Evolutionary conservation across 768 basidiomycete genomes (phyloP).

Genomic region (Trametes villosa): DNA sequence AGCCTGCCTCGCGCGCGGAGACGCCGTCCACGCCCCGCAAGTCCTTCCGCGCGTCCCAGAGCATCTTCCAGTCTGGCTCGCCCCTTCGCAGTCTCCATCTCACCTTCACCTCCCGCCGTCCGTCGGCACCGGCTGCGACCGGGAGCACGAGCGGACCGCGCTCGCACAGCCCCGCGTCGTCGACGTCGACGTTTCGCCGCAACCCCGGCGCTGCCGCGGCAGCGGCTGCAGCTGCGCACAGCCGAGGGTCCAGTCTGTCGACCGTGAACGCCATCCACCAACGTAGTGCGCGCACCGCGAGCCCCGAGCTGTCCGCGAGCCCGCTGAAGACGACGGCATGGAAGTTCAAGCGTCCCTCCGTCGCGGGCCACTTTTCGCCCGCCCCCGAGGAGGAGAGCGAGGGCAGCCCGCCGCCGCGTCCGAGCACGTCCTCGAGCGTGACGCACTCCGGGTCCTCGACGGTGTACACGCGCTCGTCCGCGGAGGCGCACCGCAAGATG

Average conservation of each 20-base stretch:
- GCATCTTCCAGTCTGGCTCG: constrained; percentile 41
- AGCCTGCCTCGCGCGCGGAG: constrained; percentile 22
- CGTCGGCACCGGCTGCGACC: constrained; percentile 39
- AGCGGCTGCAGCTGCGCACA: constrained; percentile 32
- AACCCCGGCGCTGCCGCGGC: background rate
- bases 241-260: constrained; percentile 54
- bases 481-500: constrained; percentile 43
- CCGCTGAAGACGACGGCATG: constrained; percentile 29
- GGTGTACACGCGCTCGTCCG: constrained; percentile 42
- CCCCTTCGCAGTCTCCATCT: constrained; percentile 48
- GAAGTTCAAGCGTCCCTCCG: constrained; percentile 50
- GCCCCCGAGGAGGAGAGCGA: constrained; percentile 12
- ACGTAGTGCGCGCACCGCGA: constrained; percentile 13
- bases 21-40: constrained; percentile 33
- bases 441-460: constrained; percentile 53
- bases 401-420: constrained; percentile 44
- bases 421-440: constrained; percentile 63
- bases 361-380: constrained; percentile 59
- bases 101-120: constrained; percentile 46
- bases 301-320: constrained; percentile 21
- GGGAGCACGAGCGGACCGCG: constrained; percentile 37
- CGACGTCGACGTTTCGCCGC: constrained; percentile 21
- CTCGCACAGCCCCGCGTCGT: constrained; percentile 37
- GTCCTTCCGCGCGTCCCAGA: constrained; percentile 37
- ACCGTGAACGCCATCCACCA: constrained; percentile 36